Percentiles rank a stretch among this genome's conserved stretches.
Conservation (phyloP, 2,329 filamentous ascomycete species). For the Aspergillus latus region DNA sequence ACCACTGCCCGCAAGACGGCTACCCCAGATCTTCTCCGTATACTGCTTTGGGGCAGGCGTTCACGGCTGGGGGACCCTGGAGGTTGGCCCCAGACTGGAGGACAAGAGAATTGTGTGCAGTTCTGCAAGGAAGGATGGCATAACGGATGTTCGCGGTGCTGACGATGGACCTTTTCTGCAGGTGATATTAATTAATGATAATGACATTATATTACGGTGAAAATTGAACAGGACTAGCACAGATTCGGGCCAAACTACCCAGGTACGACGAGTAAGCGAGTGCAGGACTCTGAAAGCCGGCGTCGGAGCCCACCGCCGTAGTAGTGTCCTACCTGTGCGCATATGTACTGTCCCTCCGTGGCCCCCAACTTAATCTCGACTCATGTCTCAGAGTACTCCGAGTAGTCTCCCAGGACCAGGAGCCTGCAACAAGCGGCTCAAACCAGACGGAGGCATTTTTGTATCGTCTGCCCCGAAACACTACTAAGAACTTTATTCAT, state of each 20-base stretch:
- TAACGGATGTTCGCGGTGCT: background rate
- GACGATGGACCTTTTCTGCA: background rate
- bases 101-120: background rate
- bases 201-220: background rate
- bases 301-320: background rate
- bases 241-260: background rate
- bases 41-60: slow-evolving; percentile 2
- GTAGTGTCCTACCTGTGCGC: too few relatives aligned
- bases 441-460: too few relatives aligned
- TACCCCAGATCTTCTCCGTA: slow-evolving; percentile 1
- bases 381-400: background rate
- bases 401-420: background rate
- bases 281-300: background rate
- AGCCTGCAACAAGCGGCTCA: background rate
- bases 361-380: background rate
- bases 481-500: background rate
- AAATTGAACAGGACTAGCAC: background rate
- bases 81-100: background rate
- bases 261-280: background rate
- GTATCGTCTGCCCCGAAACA: too few relatives aligned
- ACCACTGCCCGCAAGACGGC: background rate
- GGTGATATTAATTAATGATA: background rate
- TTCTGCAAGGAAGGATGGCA: background rate
- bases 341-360: too few relatives aligned
- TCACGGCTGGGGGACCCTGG: background rate